Percentiles rank a stretch among this genome's conserved stretches.
Conservation (phyloP, 2,329 filamentous ascomycete genomes). For the Fusarium duplospermum region DNA sequence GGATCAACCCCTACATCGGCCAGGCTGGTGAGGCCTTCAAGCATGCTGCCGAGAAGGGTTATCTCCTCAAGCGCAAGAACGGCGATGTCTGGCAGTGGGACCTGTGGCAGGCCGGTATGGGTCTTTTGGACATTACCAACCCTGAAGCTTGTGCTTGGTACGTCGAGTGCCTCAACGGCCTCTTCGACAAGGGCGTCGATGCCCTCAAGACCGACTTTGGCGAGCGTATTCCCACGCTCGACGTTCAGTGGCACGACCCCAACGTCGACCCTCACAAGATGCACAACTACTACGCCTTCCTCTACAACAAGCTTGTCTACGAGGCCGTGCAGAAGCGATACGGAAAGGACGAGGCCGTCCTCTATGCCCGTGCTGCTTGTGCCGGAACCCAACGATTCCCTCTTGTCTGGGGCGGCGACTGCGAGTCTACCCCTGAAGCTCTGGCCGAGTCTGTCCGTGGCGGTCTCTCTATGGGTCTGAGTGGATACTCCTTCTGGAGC, state of each 20-base stretch:
- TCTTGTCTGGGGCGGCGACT: conserved; percentile 79
- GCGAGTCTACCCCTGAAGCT: conserved; percentile 78
- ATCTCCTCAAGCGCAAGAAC: conserved; percentile 75
- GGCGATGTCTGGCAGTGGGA: conserved; percentile 82
- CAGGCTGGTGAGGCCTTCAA: conserved; percentile 76
- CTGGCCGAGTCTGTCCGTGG: conserved; percentile 78
- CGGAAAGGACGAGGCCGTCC: conserved; percentile 66
- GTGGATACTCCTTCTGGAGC: conserved; percentile 76
- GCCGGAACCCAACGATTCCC: conserved; percentile 78
- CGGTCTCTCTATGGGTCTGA: conserved; percentile 71
- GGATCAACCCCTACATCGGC: conserved; percentile 81
- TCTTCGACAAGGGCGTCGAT: conserved; percentile 78
- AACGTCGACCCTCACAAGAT: conserved; percentile 71
- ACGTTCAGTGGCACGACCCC: conserved; percentile 73
- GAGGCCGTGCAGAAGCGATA: conserved; percentile 69
- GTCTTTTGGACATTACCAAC: conserved; percentile 79
- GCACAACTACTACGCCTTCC: conserved; percentile 83
- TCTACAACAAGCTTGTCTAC: conserved; percentile 78
- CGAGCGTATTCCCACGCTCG: conserved; percentile 74
- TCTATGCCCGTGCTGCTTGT: conserved; percentile 74
- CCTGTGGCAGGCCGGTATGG: conserved; percentile 83
- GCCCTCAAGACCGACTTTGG: conserved; percentile 82
- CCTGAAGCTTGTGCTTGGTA: conserved; percentile 76
- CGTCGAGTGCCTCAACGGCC: conserved; percentile 66
- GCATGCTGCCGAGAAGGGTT: conserved; percentile 73